These are phyloP conservation scores for Alternaria rosae DNA, from an alignment of 2,329 filamentous ascomycete genomes.

Conservation along the genomic window DNA sequence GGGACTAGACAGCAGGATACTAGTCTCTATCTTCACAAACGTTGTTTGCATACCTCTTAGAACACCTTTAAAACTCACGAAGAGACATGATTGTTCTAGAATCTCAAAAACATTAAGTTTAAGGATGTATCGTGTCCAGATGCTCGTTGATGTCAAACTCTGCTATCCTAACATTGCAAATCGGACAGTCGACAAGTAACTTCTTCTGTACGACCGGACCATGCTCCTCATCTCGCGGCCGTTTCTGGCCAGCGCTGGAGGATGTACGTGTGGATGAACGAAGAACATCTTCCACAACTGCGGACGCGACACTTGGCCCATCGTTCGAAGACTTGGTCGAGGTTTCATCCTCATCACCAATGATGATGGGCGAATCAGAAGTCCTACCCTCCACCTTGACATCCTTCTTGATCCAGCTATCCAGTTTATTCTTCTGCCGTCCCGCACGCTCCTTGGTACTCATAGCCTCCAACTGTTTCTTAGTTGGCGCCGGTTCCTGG, in stretches of 20 bases:
- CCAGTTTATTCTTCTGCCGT: slow-evolving; percentile 55
- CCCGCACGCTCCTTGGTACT: slow-evolving; percentile 52
- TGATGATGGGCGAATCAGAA: slow-evolving; percentile 9
- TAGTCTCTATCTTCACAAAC: background rate
- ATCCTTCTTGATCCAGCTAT: slow-evolving; percentile 47
- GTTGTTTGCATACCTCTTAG: background rate
- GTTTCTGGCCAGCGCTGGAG: slow-evolving; percentile 29
- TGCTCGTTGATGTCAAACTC: slow-evolving; percentile 51
- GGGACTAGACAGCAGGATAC: background rate
- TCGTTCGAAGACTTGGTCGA: slow-evolving; percentile 10
- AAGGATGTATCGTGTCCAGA: slow-evolving; percentile 45
- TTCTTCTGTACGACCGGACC: slow-evolving; percentile 25
- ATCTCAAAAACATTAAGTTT: background rate
- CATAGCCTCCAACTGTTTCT: slow-evolving; percentile 51
- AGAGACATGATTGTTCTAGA: background rate
- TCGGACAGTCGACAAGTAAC: slow-evolving; percentile 49
- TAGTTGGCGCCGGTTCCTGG: slow-evolving; percentile 52
- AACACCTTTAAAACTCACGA: background rate
- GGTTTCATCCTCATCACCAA: slow-evolving; percentile 18
- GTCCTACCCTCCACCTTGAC: slow-evolving; percentile 19
- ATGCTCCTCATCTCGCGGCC: slow-evolving; percentile 20
- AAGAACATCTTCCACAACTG: slow-evolving; percentile 9
- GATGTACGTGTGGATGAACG: background rate
- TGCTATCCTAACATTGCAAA: slow-evolving; percentile 42
- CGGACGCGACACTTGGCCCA: slow-evolving; percentile 13